Evolutionary conservation across 208 protist genomes (phyloP).

Genomic region (Trypanosoma mega): DNA sequence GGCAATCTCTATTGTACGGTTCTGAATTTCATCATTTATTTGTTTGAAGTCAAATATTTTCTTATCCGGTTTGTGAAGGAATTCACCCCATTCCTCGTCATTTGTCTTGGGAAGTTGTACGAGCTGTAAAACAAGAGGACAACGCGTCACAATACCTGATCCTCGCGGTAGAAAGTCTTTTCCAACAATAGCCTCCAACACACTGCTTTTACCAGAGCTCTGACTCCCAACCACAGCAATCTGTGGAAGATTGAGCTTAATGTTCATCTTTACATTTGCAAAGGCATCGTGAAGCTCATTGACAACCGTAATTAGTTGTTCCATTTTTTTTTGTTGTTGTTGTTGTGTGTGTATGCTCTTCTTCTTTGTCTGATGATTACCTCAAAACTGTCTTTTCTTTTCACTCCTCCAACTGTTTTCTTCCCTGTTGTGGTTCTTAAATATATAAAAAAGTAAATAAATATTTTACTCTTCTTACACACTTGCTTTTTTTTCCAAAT

Average conservation of each 20-base stretch:
- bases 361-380: neutral
- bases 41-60: constrained; percentile 96
- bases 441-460: too few relatives aligned
- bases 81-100: constrained; percentile 86
- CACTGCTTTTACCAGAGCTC: constrained; percentile 96
- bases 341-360: constrained; percentile 25
- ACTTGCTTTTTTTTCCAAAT: too few relatives aligned
- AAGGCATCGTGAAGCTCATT: constrained; percentile 98
- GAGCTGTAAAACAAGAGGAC: constrained; percentile 98
- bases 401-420: too few relatives aligned
- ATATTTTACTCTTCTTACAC: too few relatives aligned
- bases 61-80: constrained; percentile 86
- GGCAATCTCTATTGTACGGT: constrained; percentile 95
- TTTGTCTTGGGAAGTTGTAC: constrained; percentile 76
- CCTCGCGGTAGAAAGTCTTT: constrained; percentile 99
- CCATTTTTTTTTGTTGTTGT: constrained; percentile 70
- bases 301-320: constrained; percentile 96
- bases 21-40: constrained; percentile 95
- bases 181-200: constrained; percentile 99
- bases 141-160: constrained; percentile 98
- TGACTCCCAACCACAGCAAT: constrained; percentile 99
- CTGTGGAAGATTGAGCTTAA: constrained; percentile 97
- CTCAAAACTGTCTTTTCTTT: too few relatives aligned
- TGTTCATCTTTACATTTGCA: constrained; percentile 85
- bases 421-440: too few relatives aligned